phyloP scores from a whole-genome alignment of 2,329 filamentous ascomycete species.

The Epichloe gansuensis region DNA sequence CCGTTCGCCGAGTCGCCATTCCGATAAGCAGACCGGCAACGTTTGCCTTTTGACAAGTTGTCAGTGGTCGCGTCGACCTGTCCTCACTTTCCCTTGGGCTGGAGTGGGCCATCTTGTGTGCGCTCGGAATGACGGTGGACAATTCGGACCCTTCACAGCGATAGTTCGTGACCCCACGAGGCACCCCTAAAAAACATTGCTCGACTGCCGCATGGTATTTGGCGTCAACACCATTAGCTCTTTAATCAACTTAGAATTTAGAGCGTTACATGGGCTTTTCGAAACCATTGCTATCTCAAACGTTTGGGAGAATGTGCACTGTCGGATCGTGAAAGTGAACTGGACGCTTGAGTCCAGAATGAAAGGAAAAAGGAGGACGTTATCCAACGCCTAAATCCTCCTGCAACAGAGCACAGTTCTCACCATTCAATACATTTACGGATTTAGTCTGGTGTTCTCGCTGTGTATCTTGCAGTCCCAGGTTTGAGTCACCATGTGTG shows the following conservation, averaged over 20 bases:
- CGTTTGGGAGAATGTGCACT: no score
- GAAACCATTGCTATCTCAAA: background rate
- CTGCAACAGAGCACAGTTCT: background rate
- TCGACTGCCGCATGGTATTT: background rate
- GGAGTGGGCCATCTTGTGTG: background rate
- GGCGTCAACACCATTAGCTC: no score
- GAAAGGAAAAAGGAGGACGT: background rate
- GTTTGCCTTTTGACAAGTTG: background rate
- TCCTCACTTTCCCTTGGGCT: background rate
- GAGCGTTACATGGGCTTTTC: no score
- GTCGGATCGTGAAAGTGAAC: background rate
- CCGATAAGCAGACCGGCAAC: background rate
- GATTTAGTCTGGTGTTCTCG: background rate
- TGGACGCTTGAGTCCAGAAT: no score
- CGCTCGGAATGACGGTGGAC: background rate
- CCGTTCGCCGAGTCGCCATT: background rate
- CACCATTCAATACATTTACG: background rate
- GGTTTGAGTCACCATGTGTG: background rate
- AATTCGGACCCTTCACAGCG: background rate
- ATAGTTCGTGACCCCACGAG: background rate
- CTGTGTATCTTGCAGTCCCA: background rate
- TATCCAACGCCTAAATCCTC: background rate
- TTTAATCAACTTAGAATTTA: no score
- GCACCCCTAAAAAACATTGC: background rate
- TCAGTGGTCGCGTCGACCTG: background rate